Base-by-base conservation (phyloP, 306 rosid species). In the Quercus variabilis region DNA sequence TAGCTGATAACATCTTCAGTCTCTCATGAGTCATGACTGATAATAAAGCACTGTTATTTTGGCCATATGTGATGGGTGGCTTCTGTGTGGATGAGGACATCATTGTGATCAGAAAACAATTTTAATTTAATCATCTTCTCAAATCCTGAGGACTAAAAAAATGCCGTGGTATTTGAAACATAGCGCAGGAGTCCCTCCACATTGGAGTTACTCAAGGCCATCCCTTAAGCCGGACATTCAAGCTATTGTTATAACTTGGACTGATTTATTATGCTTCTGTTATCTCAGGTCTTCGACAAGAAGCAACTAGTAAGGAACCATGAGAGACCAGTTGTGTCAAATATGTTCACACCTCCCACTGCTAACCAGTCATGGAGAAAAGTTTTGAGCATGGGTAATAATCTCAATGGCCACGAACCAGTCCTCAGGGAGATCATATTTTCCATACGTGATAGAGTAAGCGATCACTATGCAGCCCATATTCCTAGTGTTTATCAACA, bases 311-410 rank as follows among this genome's bases (percentile, higher is more conserved):
- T 91, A 49, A 85, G 89, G 73, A 49, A 25, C 76, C 86, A 79
- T 31, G 98, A 95, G 87, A 93, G 97, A 86, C 80, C 57, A 20
- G 84, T 83, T 19, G 86, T 95, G 78, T 93, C 98, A 65, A 89
- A 79, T 74, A 90, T 95, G 97, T 95, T 93, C 69, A 85, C 84
- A 26, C 85, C 89, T 82, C 99, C 99, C 10, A 87, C 92, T 2
- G 98, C 99, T 0, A 95, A 92, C 86, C 99, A 91, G 78, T 93
- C 96, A 26, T 93, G 99, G 99, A 88, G 99, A 83, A 93, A 89
- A 85, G 96, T 95, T 62, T 76, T 93, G 78, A 93, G 98, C 97
- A 85, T 95, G 97, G 99, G 98, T n/a, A 95, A 95, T 88, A 97
- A 93, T 85, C 94, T 95, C 82, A 95, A 91, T 60, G 98, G 99